Percentiles rank a stretch among this genome's conserved stretches.
Conservation (phyloP, 139 green algal species). For the Micractinium conductrix region DNA sequence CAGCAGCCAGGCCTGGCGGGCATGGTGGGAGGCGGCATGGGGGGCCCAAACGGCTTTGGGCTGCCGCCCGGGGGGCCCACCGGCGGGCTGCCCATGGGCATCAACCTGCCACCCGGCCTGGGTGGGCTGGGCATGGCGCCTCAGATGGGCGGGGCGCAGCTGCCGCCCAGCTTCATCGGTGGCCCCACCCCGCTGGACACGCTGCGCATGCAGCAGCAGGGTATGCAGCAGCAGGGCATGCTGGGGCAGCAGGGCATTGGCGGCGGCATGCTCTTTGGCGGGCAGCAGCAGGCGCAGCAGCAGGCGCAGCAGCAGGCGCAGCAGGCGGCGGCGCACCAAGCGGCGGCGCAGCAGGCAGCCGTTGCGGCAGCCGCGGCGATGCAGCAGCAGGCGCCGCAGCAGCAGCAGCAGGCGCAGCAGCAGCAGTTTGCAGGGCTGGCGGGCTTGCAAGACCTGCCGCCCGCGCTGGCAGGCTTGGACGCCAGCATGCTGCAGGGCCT, state of each 20-base stretch:
- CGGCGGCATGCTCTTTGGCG: not conserved
- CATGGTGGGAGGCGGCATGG: not conserved
- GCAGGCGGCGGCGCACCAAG: not conserved
- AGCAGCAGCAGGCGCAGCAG: not conserved
- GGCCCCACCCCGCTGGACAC: not conserved
- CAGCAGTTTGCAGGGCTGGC: constrained; percentile 6
- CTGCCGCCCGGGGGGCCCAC: not conserved
- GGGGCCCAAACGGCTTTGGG: constrained; percentile 2
- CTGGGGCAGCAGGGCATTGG: not conserved
- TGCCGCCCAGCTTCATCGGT: not conserved
- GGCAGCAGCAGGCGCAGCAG: constrained; percentile 2
- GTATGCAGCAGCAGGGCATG: constrained; percentile 2
- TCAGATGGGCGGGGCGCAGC: not conserved
- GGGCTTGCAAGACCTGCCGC: not conserved
- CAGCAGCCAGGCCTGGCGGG: not conserved
- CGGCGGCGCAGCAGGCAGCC: constrained; percentile 15
- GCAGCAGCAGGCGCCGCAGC: constrained; percentile 1
- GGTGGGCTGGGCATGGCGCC: not conserved
- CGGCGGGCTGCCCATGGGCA: constrained; percentile 14
- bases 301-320: not conserved
- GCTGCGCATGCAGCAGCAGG: not conserved
- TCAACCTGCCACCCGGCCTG: not conserved
- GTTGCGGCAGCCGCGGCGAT: not conserved
- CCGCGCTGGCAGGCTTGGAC: constrained; percentile 21
- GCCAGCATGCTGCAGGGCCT: constrained; percentile 16